A percentile compares a stretch with the other conserved stretches of the same genome.
Evolutionary conservation across 306 rosid genomes (phyloP).

Genomic region (Citrullus mucosospermus): DNA sequence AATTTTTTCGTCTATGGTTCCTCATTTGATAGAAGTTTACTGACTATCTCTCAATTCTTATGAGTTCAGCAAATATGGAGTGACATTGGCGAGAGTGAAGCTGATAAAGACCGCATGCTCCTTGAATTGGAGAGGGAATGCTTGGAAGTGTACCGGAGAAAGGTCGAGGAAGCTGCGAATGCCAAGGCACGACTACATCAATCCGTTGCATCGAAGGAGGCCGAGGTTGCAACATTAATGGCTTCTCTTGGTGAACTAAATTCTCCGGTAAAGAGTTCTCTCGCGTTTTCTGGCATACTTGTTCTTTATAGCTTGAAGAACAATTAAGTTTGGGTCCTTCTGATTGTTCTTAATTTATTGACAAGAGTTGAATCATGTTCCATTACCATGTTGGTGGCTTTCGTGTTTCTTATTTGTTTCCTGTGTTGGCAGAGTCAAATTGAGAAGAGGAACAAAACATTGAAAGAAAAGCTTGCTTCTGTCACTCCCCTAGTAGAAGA

Average conservation of each 20-base stretch:
- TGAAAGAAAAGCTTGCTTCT: slow-evolving; percentile 81
- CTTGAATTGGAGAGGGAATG: slow-evolving; percentile 87
- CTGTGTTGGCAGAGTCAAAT: slow-evolving; percentile 38
- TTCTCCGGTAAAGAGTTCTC: slow-evolving; percentile 49
- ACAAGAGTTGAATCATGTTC: neutral
- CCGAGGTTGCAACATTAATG: slow-evolving; percentile 81
- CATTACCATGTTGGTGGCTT: slow-evolving; percentile 4
- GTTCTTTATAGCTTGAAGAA: neutral
- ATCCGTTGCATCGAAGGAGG: slow-evolving; percentile 83
- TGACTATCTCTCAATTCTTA: neutral
- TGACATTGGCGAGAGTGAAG: slow-evolving; percentile 83
- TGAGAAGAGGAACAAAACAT: slow-evolving; percentile 57
- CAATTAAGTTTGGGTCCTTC: neutral
- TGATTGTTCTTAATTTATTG: neutral
- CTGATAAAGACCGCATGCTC: slow-evolving; percentile 72
- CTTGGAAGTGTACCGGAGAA: slow-evolving; percentile 78
- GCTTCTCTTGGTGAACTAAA: slow-evolving; percentile 91
- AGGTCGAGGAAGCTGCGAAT: slow-evolving; percentile 83
- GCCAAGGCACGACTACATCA: slow-evolving; percentile 88
- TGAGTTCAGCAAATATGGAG: slow-evolving; percentile 80
- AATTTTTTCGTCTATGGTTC: neutral
- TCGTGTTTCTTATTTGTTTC: slow-evolving; percentile 15
- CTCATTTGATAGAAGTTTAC: neutral
- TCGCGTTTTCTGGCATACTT: neutral
- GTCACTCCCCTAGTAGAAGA: slow-evolving; percentile 76